Evolutionary conservation across 2,329 filamentous ascomycete species (phyloP).

Genomic region (Epichloe sylvatica): DNA sequence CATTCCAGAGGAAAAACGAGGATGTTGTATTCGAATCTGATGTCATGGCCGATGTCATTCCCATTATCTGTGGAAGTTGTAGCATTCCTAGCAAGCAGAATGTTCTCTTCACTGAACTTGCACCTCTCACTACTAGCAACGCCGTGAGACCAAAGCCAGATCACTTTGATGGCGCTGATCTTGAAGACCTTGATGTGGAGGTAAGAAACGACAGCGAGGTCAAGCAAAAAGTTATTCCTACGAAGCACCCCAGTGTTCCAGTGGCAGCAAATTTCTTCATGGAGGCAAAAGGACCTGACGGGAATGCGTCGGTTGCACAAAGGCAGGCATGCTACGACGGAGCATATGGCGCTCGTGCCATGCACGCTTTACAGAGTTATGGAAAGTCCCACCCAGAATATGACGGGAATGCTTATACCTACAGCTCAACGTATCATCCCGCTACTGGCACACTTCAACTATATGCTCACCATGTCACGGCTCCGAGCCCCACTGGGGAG

Average conservation of each 20-base stretch:
- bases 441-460: constrained; percentile 18
- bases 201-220: not conserved
- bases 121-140: constrained; percentile 19
- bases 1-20: not conserved
- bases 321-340: constrained; percentile 23
- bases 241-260: constrained; percentile 16
- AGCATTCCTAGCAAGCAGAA: constrained; percentile 2
- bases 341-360: constrained; percentile 20
- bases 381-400: constrained; percentile 13
- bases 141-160: constrained; percentile 12
- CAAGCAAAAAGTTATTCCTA: constrained; percentile 16
- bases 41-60: not conserved
- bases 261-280: constrained; percentile 26
- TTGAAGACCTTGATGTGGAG: not conserved
- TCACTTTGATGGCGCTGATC: not conserved
- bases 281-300: constrained; percentile 21
- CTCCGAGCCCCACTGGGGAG: constrained; percentile 5
- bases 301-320: constrained; percentile 11
- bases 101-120: constrained; percentile 14
- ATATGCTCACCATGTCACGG: constrained; percentile 18
- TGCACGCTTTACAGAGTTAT: constrained; percentile 22
- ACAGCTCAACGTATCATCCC: constrained; percentile 23
- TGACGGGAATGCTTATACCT: constrained; percentile 22
- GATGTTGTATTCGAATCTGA: not conserved
- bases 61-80: constrained; percentile 12